These are phyloP conservation scores for Beauveria pseudobassiana DNA, from an alignment of 2,329 filamentous ascomycete genomes.

Conservation along the genomic window DNA sequence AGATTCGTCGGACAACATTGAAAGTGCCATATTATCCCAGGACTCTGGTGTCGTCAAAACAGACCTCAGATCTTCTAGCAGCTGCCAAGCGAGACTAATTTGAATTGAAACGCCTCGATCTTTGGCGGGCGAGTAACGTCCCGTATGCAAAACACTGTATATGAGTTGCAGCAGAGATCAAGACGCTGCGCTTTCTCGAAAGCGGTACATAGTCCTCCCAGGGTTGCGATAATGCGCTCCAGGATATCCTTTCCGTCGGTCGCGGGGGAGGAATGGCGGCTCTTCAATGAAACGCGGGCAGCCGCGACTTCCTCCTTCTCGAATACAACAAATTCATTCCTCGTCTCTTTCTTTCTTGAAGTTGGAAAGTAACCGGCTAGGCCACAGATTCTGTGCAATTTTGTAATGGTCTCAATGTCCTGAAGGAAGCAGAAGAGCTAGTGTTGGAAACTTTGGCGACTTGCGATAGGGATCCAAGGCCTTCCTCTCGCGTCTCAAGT, in stretches of 20 bases:
- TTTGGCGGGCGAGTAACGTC: background rate
- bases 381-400: background rate
- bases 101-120: background rate
- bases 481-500: background rate
- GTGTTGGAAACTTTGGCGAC: background rate
- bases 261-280: fast-evolving
- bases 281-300: background rate
- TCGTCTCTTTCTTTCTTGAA: background rate
- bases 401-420: background rate
- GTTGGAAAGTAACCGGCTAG: background rate
- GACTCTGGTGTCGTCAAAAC: fast-evolving
- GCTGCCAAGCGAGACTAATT: background rate
- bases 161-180: background rate
- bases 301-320: background rate
- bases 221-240: background rate
- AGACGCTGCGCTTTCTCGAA: background rate
- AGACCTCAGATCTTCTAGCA: background rate
- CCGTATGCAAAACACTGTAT: background rate
- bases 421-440: background rate
- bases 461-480: background rate
- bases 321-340: background rate
- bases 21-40: fast-evolving
- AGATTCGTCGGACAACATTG: background rate
- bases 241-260: background rate
- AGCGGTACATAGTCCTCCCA: background rate